Base-by-base conservation (phyloP, 345 rosid genomes). In the Brassica carinata region DNA sequence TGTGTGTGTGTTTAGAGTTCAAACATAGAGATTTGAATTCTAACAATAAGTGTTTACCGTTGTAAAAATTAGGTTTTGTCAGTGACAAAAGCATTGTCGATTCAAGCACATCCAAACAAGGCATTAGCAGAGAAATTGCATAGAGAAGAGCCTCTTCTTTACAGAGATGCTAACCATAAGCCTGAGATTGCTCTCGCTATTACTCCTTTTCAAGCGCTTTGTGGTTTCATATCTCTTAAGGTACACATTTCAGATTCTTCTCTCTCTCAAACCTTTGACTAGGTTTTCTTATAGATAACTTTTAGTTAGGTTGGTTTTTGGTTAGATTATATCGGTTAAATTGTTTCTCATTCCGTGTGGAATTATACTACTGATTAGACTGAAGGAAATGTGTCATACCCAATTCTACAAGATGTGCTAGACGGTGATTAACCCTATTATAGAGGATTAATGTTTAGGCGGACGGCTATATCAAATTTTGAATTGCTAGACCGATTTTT, bases 151-250 rank as follows among this genome's bases (percentile, higher is more conserved):
- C 97, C 98, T 55, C 70, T 83, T 85, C 79, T 83, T 17, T 96
- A 94, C 57, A 90, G 85, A 89, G 97, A 96, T 75, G 87, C 77
- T 63, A 96, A 92, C 78, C 98, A 92, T 81, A 96, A 96, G 85
- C 98, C 97, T 64, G 99, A 96, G 88, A 96, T 96, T 92, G 98
- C 99, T 81, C 88, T 96, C 82, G 99, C 99, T 0, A 69, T 93
- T 8, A 90, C 99, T 63, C 87, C 90, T 80, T 93, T 92, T 78
- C 88, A 91, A 88, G 98, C 99, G 23, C 93, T 96, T 66, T 96
- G 97, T 79, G 91, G 99, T 67, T 92, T 96, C 76, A 85, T 92
- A 58, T 65, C 86, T 81, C 85, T 86, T 67, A 82, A 87, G 94
- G 98, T 92, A 76, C 29, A 64, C 38, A 19, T 40, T 71, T 81